These are phyloP conservation scores for Fusarium musae DNA, from an alignment of 2,329 filamentous ascomycete species.

Conservation along the genomic window DNA sequence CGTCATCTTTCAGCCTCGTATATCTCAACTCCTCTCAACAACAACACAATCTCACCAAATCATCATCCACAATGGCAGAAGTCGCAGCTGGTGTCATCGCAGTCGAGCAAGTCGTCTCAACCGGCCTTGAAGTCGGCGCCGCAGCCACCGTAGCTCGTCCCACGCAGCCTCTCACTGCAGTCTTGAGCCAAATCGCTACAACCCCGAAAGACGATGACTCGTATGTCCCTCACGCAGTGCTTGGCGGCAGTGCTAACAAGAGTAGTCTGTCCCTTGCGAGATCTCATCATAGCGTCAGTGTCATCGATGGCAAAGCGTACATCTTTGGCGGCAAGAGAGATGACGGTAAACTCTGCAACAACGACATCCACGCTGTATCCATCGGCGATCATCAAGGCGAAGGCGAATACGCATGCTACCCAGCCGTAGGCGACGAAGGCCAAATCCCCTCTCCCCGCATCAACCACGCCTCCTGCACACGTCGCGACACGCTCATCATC, in stretches of 20 bases:
- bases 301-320: conserved; percentile 27
- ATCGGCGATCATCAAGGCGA: not conserved
- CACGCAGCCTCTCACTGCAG: conserved; percentile 33
- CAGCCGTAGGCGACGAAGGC: conserved; percentile 20
- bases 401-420: conserved; percentile 35
- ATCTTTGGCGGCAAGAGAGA: conserved; percentile 36
- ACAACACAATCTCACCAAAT: not conserved
- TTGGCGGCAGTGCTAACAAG: not conserved
- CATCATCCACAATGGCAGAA: conserved; percentile 24
- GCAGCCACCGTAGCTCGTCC: conserved; percentile 29
- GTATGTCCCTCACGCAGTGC: not conserved
- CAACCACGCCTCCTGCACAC: conserved; percentile 27
- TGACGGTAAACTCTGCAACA: conserved; percentile 22
- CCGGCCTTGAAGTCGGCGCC: conserved; percentile 31
- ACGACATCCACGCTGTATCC: conserved; percentile 28
- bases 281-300: conserved; percentile 29
- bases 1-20: conserved; percentile 1
- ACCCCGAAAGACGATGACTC: conserved; percentile 21
- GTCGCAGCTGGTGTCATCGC: conserved; percentile 34
- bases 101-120: conserved; percentile 35
- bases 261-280: conserved; percentile 23
- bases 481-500: conserved; percentile 22
- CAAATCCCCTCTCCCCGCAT: conserved; percentile 3
- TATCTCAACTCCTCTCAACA: not conserved
- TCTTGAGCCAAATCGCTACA: conserved; percentile 34